Percentiles rank a stretch among this genome's conserved stretches.
Evolutionary conservation across 1,284 basidiomycete species (phyloP).

Genomic region (Porodaedalea pini): DNA sequence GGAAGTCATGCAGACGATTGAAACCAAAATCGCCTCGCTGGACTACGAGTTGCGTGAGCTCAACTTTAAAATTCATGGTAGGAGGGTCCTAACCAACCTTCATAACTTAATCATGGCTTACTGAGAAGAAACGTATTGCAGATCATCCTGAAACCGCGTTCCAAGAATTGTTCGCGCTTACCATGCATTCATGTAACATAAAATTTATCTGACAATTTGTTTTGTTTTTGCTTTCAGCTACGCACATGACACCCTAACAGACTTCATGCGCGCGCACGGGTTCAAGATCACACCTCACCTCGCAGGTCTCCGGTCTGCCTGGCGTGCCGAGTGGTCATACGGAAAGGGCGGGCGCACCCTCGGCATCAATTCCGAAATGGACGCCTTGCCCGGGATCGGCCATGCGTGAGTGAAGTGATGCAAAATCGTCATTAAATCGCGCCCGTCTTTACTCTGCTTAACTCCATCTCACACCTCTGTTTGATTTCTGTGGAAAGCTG

Average conservation of each 20-base stretch:
- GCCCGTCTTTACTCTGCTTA: background rate
- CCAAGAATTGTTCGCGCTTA: constrained; percentile 24
- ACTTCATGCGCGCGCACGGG: constrained; percentile 29
- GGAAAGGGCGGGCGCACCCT: constrained; percentile 27
- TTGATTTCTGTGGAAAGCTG: constrained; percentile 25
- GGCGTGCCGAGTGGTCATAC: constrained; percentile 34
- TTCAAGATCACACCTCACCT: constrained; percentile 31
- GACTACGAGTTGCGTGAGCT: constrained; percentile 30
- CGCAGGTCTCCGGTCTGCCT: constrained; percentile 36
- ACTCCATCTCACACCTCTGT: background rate
- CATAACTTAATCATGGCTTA: background rate
- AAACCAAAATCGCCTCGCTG: constrained; percentile 28
- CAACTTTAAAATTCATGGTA: constrained; percentile 34
- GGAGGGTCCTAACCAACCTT: background rate
- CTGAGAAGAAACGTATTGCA: constrained; percentile 7
- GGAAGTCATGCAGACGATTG: constrained; percentile 25
- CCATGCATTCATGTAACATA: background rate
- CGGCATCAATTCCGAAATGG: constrained; percentile 40
- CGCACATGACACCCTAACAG: constrained; percentile 31
- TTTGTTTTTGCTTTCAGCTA: constrained; percentile 19
- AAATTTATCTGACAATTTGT: background rate
- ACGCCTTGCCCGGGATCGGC: constrained; percentile 36
- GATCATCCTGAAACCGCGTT: constrained; percentile 29
- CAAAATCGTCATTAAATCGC: background rate
- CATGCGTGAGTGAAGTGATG: constrained; percentile 33